A percentile compares a stretch with the other conserved stretches of the same genome.
These are phyloP conservation scores for Rhizophora apiculata DNA, from an alignment of 345 rosid genomes.

Conservation along the genomic window DNA sequence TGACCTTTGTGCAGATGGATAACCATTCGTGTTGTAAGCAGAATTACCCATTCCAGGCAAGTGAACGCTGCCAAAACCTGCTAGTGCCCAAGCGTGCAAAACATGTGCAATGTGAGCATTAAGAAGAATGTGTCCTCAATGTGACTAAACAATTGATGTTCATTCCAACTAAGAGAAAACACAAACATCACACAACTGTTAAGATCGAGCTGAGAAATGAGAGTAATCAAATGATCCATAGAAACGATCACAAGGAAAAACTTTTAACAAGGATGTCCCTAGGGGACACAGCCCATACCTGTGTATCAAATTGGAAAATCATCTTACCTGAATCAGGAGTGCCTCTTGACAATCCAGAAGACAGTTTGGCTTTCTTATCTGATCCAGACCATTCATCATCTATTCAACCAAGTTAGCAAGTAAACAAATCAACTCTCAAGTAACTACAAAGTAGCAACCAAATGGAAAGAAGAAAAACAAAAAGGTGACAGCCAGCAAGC, in stretches of 20 bases:
- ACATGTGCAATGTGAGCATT: conserved; percentile 90
- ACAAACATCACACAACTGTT: conserved; percentile 25
- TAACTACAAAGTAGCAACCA: conserved; percentile 6
- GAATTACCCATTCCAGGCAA: conserved; percentile 86
- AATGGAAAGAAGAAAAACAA: background rate
- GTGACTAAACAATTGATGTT: conserved; percentile 42
- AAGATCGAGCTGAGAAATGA: conserved; percentile 6
- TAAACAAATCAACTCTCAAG: conserved; percentile 1
- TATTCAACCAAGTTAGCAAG: conserved; percentile 25
- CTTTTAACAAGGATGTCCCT: conserved; percentile 8
- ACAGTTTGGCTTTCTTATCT: conserved; percentile 56
- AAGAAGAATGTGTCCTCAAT: conserved; percentile 49
- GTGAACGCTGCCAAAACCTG: conserved; percentile 95
- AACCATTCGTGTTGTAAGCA: conserved; percentile 82
- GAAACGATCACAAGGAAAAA: conserved; percentile 17
- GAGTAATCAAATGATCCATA: conserved; percentile 8
- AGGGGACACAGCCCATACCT: conserved; percentile 15
- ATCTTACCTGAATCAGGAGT: conserved; percentile 56
- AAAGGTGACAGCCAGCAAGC: conserved; percentile 11
- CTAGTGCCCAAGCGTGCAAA: conserved; percentile 94
- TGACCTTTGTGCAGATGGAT: conserved; percentile 94
- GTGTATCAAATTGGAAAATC: conserved; percentile 9
- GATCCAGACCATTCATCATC: conserved; percentile 56
- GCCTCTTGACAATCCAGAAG: conserved; percentile 28
- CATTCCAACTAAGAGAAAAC: conserved; percentile 32